Evolutionary conservation across 2,329 filamentous ascomycete genomes (phyloP).

Genomic region (Pestalotiopsis sp.): DNA sequence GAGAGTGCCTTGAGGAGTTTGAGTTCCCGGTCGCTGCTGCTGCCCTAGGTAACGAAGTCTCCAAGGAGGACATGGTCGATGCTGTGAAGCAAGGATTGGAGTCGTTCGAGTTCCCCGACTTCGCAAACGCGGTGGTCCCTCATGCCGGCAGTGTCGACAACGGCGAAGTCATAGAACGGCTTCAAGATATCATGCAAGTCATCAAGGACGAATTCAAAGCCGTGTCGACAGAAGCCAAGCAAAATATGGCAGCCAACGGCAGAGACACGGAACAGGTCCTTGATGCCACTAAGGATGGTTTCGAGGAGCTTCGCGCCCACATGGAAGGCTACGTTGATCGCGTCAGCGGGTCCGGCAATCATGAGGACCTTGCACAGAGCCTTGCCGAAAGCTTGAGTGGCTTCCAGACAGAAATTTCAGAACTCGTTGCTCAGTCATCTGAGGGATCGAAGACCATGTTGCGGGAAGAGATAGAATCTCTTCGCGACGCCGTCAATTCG

Average conservation of each 20-base stretch:
- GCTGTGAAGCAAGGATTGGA: conserved; percentile 64
- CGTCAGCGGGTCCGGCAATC: conserved; percentile 67
- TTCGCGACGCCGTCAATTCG: conserved; percentile 76
- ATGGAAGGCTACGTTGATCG: conserved; percentile 82
- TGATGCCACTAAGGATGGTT: conserved; percentile 83
- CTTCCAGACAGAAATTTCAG: conserved; percentile 68
- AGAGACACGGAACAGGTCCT: conserved; percentile 86
- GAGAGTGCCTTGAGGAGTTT: conserved; percentile 84
- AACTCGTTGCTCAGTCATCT: conserved; percentile 54
- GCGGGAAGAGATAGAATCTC: conserved; percentile 79
- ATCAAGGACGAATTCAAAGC: conserved; percentile 62
- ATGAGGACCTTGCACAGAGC: conserved; percentile 77
- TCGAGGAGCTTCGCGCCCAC: conserved; percentile 78
- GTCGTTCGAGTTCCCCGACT: conserved; percentile 36
- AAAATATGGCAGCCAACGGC: conserved; percentile 78
- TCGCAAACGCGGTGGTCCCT: conserved; percentile 42
- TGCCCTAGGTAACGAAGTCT: conserved; percentile 55
- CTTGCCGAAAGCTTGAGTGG: conserved; percentile 67
- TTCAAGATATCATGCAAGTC: conserved; percentile 67
- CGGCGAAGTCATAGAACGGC: conserved; percentile 54
- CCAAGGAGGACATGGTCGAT: conserved; percentile 64
- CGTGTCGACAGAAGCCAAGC: conserved; percentile 67
- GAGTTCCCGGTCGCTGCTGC: conserved; percentile 70
- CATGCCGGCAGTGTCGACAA: conserved; percentile 39
- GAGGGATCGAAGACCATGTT: conserved; percentile 68